Conservation (phyloP, 2,329 filamentous ascomycete species). For the Penicillium crustosum region DNA sequence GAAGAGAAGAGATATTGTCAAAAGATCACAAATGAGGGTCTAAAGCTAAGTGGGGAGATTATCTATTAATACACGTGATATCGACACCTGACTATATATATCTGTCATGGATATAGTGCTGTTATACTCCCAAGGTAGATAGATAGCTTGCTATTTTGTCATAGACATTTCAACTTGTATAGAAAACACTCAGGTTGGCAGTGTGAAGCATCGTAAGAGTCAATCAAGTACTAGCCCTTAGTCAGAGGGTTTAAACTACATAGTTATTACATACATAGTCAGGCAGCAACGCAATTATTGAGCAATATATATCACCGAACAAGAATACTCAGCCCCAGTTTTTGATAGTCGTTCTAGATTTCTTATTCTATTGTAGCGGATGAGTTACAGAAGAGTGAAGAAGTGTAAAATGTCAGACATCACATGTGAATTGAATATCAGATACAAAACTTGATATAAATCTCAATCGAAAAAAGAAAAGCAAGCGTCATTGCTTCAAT, state of each 20-base stretch:
- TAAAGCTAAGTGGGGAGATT: neutral
- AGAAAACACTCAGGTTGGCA: neutral
- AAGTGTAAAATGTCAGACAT: no score
- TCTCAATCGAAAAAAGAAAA: neutral
- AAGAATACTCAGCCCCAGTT: no score
- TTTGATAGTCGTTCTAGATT: no score
- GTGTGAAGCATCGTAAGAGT: neutral
- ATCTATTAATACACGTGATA: slow-evolving; percentile 3
- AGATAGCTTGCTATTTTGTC: neutral
- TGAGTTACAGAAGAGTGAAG: no score
- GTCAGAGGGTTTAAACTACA: no score
- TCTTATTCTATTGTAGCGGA: no score
- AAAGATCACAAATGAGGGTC: neutral
- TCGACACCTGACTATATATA: slow-evolving; percentile 4
- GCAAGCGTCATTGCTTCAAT: neutral
- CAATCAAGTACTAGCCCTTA: no score
- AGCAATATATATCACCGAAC: neutral
- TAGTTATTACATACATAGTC: neutral
- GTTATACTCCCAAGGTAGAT: neutral
- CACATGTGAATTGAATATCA: no score
- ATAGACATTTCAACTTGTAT: neutral
- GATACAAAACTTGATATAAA: no score
- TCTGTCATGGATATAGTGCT: neutral
- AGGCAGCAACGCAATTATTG: neutral
- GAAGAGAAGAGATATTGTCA: neutral